phyloP scores from a whole-genome alignment of 192 early-diverging fungal species.

The Coemansia sp. region DNA sequence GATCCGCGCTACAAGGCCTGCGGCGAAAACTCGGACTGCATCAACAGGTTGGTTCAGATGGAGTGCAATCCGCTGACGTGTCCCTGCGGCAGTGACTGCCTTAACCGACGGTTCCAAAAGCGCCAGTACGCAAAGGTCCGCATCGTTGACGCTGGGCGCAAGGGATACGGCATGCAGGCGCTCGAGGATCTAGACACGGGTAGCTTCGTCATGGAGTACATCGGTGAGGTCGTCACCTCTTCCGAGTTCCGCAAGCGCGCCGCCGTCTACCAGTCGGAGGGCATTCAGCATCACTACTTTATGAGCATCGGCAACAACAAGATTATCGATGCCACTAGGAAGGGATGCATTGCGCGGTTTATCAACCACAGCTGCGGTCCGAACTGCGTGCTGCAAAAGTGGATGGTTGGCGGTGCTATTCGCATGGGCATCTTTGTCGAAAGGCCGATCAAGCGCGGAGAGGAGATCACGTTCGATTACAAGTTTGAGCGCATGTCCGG shows the following conservation, averaged over 20 bases:
- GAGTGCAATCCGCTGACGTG: constrained; percentile 90
- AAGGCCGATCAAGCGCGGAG: constrained; percentile 68
- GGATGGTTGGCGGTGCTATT: constrained; percentile 86
- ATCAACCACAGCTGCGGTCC: constrained; percentile 98
- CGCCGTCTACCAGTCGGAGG: constrained; percentile 73
- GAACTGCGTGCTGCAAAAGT: constrained; percentile 94
- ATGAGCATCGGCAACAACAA: constrained; percentile 93
- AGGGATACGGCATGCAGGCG: constrained; percentile 91
- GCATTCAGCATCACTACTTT: constrained; percentile 94
- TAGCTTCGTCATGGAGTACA: constrained; percentile 95
- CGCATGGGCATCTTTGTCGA: constrained; percentile 96
- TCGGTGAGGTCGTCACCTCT: constrained; percentile 90
- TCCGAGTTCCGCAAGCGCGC: constrained; percentile 79
- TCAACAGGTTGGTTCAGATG: constrained; percentile 87
- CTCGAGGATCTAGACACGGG: constrained; percentile 66
- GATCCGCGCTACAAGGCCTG: constrained; percentile 72
- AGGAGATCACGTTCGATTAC: constrained; percentile 98
- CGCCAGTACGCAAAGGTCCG: constrained; percentile 81
- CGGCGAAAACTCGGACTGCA: constrained; percentile 84
- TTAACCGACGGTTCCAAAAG: constrained; percentile 87
- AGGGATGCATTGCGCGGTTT: constrained; percentile 91
- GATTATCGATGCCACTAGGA: constrained; percentile 92
- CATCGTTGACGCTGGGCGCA: constrained; percentile 85
- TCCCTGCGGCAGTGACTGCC: constrained; percentile 81
- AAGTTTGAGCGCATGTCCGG: constrained; percentile 84